Evolutionary conservation across 2,329 filamentous ascomycete genomes (phyloP), one percentile per base, ranked within the genome.

Genomic region (Colletotrichum karsti): DNA sequence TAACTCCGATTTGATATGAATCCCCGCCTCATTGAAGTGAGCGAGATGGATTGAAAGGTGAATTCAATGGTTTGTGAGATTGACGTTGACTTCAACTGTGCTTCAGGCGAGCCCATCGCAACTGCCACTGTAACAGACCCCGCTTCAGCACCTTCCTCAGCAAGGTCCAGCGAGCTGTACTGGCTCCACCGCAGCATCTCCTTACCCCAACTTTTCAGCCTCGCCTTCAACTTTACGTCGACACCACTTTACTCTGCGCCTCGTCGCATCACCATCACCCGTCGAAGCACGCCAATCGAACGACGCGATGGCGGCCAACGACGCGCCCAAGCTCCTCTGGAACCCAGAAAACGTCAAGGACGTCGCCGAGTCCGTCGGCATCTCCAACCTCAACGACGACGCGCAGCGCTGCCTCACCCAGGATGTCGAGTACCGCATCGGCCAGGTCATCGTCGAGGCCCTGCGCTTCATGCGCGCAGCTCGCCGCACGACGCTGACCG

Each of bases 331-430:
- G 75, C 84, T 91, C 26, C 90, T 98, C 73, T 98, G 96, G 96
- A 98, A 98, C 77, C 91, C 93, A 18, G 96, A 99, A 75, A 98
- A 97, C 74, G 93, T 99, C 74, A 91, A 91, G 74, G 96, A 99
- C 79, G 95, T 98, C 69, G 95, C 96, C 73, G 96, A 99, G 80
- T 97, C 96, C 1, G 93, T 98, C 53, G 96, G 96, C 65, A 95
- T 99, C 74, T 84, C 88, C 73, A 87, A 89, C 61, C 87, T 98
- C 48, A 90, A 89, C 77, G 93, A 97, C 68, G 95, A 98, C 70
- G 93, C 96, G 22, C 90, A 95, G 50, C 93, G 96, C 69, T 91
- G 93, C 65, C 88, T 99, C 48, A 92, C 94, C 9, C 93, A 97
- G 77, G 96, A 99, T 77, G 94, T 98, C 71, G 96, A 99, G 82